Percentiles rank a stretch among this genome's conserved stretches.
Conservation (phyloP, 305 asterid genomes). For the Galium porrigens region DNA sequence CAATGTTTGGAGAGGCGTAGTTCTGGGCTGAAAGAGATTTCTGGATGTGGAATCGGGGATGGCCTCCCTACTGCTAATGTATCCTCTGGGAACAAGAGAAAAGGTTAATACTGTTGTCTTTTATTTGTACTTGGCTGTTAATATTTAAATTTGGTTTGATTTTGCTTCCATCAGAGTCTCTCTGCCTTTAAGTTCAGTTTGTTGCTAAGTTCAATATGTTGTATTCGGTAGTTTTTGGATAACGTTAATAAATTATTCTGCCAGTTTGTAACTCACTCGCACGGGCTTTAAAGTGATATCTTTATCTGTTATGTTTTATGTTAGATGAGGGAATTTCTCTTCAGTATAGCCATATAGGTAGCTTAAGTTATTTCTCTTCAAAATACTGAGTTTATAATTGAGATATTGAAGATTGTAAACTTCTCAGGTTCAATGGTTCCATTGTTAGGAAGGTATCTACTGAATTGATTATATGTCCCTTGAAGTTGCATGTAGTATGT, state of each 20-base stretch:
- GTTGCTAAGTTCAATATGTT: too few relatives aligned
- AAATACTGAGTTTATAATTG: not conserved
- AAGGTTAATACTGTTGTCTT: slow-evolving; percentile 29
- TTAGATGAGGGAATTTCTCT: not conserved
- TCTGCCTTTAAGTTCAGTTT: not conserved
- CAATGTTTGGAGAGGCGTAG: slow-evolving; percentile 47
- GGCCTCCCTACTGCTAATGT: slow-evolving; percentile 19
- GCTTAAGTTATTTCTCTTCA: not conserved
- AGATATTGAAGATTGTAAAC: not conserved
- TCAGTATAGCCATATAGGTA: not conserved
- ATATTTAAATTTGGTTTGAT: slow-evolving; percentile 30
- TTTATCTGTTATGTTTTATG: too few relatives aligned
- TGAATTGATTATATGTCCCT: not conserved
- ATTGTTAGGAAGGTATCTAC: not conserved
- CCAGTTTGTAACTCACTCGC: too few relatives aligned
- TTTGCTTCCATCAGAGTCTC: not conserved
- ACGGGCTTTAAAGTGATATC: too few relatives aligned
- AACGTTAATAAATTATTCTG: too few relatives aligned
- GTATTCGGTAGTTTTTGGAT: too few relatives aligned
- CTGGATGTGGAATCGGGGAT: slow-evolving; percentile 36
- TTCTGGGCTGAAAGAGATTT: slow-evolving; percentile 31
- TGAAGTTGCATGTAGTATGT: not conserved
- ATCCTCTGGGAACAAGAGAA: slow-evolving; percentile 36
- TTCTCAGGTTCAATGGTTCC: not conserved
- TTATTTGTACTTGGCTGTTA: slow-evolving; percentile 21